These are phyloP conservation scores for Entophlyctis helioformis DNA, from an alignment of 192 early-diverging fungal genomes.

Conservation along the genomic window DNA sequence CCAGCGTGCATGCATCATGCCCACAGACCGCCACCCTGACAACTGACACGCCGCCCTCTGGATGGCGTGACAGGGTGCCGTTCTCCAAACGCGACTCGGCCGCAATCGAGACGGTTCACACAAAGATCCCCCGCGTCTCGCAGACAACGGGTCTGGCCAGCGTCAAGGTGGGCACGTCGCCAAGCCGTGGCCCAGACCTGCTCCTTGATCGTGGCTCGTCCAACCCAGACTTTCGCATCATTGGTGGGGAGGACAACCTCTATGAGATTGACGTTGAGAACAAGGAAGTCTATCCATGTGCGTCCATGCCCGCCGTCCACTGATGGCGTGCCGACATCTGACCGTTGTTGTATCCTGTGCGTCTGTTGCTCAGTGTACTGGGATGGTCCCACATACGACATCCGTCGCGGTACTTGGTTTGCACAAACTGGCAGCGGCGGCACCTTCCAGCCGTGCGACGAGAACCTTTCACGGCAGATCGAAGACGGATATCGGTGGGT, in stretches of 20 bases:
- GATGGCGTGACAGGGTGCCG: no score
- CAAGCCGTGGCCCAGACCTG: no score
- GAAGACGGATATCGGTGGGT: slow-evolving; percentile 61
- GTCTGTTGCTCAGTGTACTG: slow-evolving; percentile 50
- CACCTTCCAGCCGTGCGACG: slow-evolving; percentile 69
- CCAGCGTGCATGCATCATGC: no score
- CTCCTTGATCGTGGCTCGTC: no score
- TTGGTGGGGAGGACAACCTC: slow-evolving; percentile 68
- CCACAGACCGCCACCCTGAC: no score
- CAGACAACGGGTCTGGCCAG: no score
- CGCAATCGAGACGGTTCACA: no score
- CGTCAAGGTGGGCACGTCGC: no score
- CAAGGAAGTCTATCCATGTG: slow-evolving; percentile 48
- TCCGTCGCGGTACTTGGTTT: slow-evolving; percentile 79
- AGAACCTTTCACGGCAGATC: slow-evolving; percentile 64
- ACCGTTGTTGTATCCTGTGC: background rate
- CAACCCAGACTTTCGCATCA: no score
- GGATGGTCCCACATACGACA: slow-evolving; percentile 69
- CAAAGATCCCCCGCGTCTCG: no score
- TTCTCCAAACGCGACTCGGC: no score
- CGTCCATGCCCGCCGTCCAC: background rate
- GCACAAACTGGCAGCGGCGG: slow-evolving; percentile 43
- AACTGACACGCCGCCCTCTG: no score
- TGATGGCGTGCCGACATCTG: background rate
- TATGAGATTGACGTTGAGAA: slow-evolving; percentile 68